phyloP scores from a whole-genome alignment of 495 filamentous ascomycete genomes.

The Neurospora discreta region DNA sequence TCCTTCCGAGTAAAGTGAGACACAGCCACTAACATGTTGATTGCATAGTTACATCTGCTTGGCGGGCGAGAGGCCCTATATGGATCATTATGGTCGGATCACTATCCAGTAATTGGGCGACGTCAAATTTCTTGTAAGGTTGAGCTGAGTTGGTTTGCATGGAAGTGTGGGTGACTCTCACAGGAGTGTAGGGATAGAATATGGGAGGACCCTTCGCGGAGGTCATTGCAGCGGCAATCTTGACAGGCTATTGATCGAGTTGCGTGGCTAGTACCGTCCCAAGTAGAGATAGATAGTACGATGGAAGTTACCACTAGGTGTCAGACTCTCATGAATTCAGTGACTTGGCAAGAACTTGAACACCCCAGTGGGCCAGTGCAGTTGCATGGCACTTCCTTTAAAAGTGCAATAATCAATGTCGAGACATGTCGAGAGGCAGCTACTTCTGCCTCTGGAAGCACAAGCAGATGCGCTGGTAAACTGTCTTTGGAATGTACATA shows the following conservation, averaged over 20 bases:
- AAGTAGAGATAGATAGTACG: neutral
- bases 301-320: neutral
- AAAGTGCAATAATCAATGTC: neutral
- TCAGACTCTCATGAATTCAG: too few species aligned
- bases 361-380: neutral
- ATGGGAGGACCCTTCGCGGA: neutral
- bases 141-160: neutral
- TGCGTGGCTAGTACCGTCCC: neutral
- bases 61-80: neutral
- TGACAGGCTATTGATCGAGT: neutral
- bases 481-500: neutral
- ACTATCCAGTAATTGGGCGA: neutral
- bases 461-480: neutral
- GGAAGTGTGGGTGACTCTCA: neutral
- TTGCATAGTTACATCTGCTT: neutral
- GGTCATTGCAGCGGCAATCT: neutral
- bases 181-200: neutral
- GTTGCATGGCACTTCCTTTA: neutral
- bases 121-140: neutral
- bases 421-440: neutral
- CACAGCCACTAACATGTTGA: neutral
- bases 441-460: neutral
- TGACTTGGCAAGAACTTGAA: too few species aligned
- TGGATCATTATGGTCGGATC: neutral
- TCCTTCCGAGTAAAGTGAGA: neutral